Conservation (phyloP, 441 rosid genomes). For the Euphorbia schlechtendalii region DNA sequence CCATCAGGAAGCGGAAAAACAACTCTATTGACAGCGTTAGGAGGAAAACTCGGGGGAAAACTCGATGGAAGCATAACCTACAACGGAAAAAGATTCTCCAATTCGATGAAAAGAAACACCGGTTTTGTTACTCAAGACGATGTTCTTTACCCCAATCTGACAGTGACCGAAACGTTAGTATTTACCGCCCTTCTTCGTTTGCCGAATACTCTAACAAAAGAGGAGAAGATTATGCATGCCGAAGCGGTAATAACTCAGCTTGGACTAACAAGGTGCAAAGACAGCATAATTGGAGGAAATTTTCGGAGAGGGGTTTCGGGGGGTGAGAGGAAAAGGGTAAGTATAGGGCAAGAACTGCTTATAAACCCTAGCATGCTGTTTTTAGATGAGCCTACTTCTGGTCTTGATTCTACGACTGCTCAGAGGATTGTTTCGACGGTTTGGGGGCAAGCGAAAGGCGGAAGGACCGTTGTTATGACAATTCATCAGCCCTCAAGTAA, state of each 20-base stretch:
- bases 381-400: slow-evolving; percentile 39
- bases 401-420: slow-evolving; percentile 36
- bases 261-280: slow-evolving; percentile 26
- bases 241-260: slow-evolving; percentile 25
- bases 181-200: slow-evolving; percentile 49
- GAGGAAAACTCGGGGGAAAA: slow-evolving; percentile 42
- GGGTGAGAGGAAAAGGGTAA: slow-evolving; percentile 37
- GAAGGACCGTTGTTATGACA: slow-evolving; percentile 28
- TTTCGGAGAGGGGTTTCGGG: slow-evolving; percentile 33
- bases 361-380: slow-evolving; percentile 35
- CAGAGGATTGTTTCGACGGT: slow-evolving; percentile 27
- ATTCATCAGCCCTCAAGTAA: slow-evolving; percentile 38
- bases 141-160: slow-evolving; percentile 45
- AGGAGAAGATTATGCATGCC: slow-evolving; percentile 26
- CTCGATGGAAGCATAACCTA: slow-evolving; percentile 37
- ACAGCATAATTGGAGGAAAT: slow-evolving; percentile 24
- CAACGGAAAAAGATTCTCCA: slow-evolving; percentile 40
- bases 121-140: slow-evolving; percentile 60
- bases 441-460: slow-evolving; percentile 26
- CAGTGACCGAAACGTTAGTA: slow-evolving; percentile 45
- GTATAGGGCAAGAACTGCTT: slow-evolving; percentile 37
- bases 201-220: slow-evolving; percentile 23
- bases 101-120: slow-evolving; percentile 29
- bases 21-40: slow-evolving; percentile 46
- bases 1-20: slow-evolving; percentile 70